Conservation (phyloP, 2,329 filamentous ascomycete species). For the Pezicula radicicola region DNA sequence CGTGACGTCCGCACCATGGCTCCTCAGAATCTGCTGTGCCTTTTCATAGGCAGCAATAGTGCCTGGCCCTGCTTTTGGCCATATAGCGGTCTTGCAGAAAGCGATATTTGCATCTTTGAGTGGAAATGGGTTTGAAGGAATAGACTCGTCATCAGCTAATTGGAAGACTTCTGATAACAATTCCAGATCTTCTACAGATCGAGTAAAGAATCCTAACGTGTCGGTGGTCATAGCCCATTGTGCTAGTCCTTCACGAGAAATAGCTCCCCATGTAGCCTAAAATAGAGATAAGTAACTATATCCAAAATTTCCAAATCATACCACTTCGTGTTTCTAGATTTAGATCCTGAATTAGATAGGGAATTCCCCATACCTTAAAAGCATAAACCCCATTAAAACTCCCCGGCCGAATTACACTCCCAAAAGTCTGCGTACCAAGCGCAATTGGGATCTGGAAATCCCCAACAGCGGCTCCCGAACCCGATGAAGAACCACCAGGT, state of each 20-base stretch:
- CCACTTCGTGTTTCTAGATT: too few relatives aligned
- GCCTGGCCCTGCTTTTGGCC: constrained; percentile 42
- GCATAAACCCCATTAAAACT: constrained; percentile 62
- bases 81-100: constrained; percentile 50
- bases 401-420: constrained; percentile 58
- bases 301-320: neutral
- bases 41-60: constrained; percentile 39
- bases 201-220: constrained; percentile 58
- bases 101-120: constrained; percentile 51
- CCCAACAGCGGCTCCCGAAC: constrained; percentile 58
- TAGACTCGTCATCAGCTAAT: constrained; percentile 44
- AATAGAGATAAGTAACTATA: neutral
- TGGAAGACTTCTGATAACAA: constrained; percentile 50
- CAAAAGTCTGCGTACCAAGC: constrained; percentile 62
- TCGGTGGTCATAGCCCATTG: constrained; percentile 55
- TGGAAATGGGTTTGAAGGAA: constrained; percentile 17
- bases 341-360: neutral
- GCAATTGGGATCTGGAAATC: constrained; percentile 58
- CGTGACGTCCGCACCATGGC: constrained; percentile 50
- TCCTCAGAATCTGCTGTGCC: constrained; percentile 35
- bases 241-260: constrained; percentile 58
- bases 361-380: constrained; percentile 39
- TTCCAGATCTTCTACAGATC: constrained; percentile 53
- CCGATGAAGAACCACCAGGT: constrained; percentile 63
- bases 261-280: constrained; percentile 54